Percentiles rank a stretch among this genome's conserved stretches.
phyloP scores from a whole-genome alignment of 2,329 filamentous ascomycete species.

The Mollisia scopiformis region DNA sequence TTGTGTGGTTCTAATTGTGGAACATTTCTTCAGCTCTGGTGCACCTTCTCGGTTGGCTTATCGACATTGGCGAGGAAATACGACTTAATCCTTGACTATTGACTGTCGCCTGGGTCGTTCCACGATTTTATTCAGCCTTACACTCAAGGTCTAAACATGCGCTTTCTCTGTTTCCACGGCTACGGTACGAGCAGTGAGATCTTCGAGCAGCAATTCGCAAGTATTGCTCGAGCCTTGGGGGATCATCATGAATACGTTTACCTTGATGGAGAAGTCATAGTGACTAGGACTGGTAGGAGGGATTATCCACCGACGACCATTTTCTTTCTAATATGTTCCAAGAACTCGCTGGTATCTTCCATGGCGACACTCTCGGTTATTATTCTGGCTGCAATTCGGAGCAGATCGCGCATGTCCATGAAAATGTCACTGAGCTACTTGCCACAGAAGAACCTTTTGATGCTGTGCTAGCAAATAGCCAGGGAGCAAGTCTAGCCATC shows the following conservation, averaged over 20 bases:
- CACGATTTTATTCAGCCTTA: too few species aligned
- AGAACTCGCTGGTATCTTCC: slow-evolving; percentile 7
- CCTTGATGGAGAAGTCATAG: slow-evolving; percentile 5
- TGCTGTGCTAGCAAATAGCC: slow-evolving; percentile 8
- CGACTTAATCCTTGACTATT: neutral
- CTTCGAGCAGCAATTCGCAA: slow-evolving; percentile 10
- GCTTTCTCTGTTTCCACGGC: slow-evolving; percentile 7
- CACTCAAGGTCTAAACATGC: neutral
- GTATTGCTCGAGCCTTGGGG: neutral
- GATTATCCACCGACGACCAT: neutral
- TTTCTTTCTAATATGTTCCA: neutral
- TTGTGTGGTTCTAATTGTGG: too few species aligned
- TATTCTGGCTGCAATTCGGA: slow-evolving; percentile 6
- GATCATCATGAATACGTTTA: slow-evolving; percentile 3
- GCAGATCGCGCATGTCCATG: slow-evolving; percentile 6
- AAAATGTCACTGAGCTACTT: slow-evolving; percentile 2
- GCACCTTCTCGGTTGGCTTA: neutral
- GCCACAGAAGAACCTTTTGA: slow-evolving; percentile 7
- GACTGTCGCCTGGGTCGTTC: neutral
- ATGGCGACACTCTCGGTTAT: slow-evolving; percentile 1
- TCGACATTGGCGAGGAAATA: neutral
- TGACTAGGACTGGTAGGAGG: slow-evolving; percentile 5
- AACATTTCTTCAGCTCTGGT: neutral
- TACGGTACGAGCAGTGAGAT: slow-evolving; percentile 13
- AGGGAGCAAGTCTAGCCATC: slow-evolving; percentile 9